These are phyloP conservation scores for Eryngium alpinum DNA, from an alignment of 140 eudicot genomes.

Conservation along the genomic window DNA sequence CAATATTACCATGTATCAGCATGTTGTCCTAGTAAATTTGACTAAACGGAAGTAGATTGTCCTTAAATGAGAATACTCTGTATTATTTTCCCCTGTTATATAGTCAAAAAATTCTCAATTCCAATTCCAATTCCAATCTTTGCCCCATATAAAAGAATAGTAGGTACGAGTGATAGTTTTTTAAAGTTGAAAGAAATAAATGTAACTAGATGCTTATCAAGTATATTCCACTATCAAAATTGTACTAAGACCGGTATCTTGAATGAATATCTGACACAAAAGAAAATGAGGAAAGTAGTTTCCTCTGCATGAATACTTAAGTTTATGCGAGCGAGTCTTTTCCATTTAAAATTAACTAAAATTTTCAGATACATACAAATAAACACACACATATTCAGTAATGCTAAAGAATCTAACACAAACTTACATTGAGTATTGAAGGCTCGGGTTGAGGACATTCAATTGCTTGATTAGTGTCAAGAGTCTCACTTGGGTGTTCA, in stretches of 20 bases:
- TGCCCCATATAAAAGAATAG: too few relatives aligned
- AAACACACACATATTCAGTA: not conserved
- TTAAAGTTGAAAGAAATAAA: too few relatives aligned
- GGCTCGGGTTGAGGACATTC: constrained; percentile 90
- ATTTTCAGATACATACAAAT: not conserved
- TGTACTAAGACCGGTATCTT: too few relatives aligned
- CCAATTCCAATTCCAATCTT: too few relatives aligned
- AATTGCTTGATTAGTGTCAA: constrained; percentile 73
- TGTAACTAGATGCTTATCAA: too few relatives aligned
- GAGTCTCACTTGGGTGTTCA: constrained; percentile 81
- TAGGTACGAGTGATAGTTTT: too few relatives aligned
- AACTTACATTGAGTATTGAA: constrained; percentile 84
- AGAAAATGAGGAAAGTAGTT: too few relatives aligned
- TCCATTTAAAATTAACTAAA: not conserved
- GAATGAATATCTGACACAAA: too few relatives aligned
- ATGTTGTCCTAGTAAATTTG: not conserved
- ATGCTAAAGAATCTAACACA: not conserved
- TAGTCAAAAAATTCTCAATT: too few relatives aligned
- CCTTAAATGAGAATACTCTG: not conserved
- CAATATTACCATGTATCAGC: not conserved
- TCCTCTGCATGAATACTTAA: too few relatives aligned
- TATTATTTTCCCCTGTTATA: not conserved
- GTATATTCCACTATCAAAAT: too few relatives aligned
- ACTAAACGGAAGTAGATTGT: not conserved
- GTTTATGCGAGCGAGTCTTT: too few relatives aligned